Evolutionary conservation across 768 basidiomycete species (phyloP), one percentile per base, ranked within the genome.

Genomic region (Lactifluus rugatus): DNA sequence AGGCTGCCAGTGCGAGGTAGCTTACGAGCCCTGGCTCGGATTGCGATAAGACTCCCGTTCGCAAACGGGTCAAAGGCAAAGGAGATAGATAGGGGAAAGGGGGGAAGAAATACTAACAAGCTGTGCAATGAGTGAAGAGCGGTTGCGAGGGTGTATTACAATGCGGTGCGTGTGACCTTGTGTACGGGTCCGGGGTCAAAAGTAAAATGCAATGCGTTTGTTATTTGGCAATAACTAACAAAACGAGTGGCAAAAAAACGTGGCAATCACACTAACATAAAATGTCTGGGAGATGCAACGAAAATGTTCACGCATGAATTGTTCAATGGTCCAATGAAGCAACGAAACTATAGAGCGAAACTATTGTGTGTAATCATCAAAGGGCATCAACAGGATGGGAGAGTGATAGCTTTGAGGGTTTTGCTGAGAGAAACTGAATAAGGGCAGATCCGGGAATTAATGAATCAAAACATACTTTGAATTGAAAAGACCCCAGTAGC

Each of bases 401-500:
- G 79, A 19, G 75, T 84, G 68, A 91, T 72, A 65, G 75, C 74
- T 73, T 92, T 90, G 66, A 90, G 76, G 23, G 80, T 83, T 63
- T 81, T 81, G 71, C 87, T 89, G 44, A 11, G 28, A 39, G 52
- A 55, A 42, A 46, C 66, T 45, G 69, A 68, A 54, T 67, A 70
- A 14, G 41, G 58, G 37, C 7, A 49, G 32, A 56, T 23, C 25
- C 26, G 48, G 17, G 45, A 54, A 55, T n/a, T 3, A 45, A 45
- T 19, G 31, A 25, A n/a, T 14, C 6, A 17, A 23, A 25, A 68
- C 76, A 62, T 64, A 80, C 80, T 87, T 75, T 0, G 72, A 62
- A 62, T 84, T 75, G 67, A 86, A 86, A 34, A 88, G 57, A 48
- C 87, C 87, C 87, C 85, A 85, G 65, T 74, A 80, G 48, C 75